Evolutionary conservation across 2,329 filamentous ascomycete species (phyloP), one percentile per base, ranked within the genome.

Genomic region (Cladophialophora exuberans): DNA sequence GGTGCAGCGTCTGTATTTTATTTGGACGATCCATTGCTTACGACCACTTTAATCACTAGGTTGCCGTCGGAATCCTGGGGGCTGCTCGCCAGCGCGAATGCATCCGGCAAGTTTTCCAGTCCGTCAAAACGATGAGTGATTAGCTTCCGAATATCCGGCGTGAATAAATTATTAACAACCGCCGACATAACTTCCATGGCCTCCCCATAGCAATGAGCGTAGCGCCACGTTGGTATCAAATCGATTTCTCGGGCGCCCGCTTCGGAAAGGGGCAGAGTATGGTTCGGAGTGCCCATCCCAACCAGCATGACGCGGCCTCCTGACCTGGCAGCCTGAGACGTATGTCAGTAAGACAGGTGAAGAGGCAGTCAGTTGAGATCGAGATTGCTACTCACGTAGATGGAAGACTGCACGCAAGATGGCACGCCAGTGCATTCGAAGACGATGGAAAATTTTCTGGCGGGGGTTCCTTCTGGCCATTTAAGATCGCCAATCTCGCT

Each of bases 201-300:
- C 0, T 80, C 78, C 0, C 85, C 84, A 85, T 85, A 89, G 0
- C 85, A 87, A 64, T 88, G 83, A 33, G 80, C 76, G 66, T 88
- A 89, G 7, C 86, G 77, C 67, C 88, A 88, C 65, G 87, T 88
- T 70, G 88, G 88, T 31, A 80, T 81, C 22, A 89, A 73, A 62
- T 87, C 78, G 59, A 88, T 86, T 81, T 92, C 88, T 31, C 87
- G 81, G 23, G 90, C 75, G 33, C 88, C 86, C 2, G 87, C 87
- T 4, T 86, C 85, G 6, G 84, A 88, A 41, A 92, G 75, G 1
- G 87, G 87, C 1, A 91, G 77, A 0, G 86, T 90, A 69, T 90
- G 87, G 48, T 90, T 81, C 0, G 88, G 87, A 4, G 83, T 88
- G 1, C 84, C 84, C 1, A 87, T 84, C 0, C 85, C 84, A 57